Percentiles rank a stretch among this genome's conserved stretches.
Conservation (phyloP, 1,284 basidiomycete species). For the Vanrija sp. region DNA sequence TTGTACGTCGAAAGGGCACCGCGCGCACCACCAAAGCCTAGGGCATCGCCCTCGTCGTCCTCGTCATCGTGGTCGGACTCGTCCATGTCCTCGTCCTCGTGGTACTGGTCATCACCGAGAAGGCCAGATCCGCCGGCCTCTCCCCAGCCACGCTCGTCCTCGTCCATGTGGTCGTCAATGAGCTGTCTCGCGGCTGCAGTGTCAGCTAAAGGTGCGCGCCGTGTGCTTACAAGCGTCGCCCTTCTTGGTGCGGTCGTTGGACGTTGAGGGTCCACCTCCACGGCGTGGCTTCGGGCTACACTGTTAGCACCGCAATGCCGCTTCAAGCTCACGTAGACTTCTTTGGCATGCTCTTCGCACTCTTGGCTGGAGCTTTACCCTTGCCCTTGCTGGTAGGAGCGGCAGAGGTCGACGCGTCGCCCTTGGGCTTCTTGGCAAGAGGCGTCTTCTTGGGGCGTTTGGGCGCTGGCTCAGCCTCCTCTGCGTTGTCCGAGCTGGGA, state of each 20-base stretch:
- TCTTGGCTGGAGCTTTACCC: slow-evolving; percentile 27
- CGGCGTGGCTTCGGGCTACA: not conserved
- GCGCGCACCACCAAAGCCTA: slow-evolving; percentile 39
- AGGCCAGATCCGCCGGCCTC: slow-evolving; percentile 25
- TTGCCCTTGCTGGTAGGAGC: slow-evolving; percentile 22
- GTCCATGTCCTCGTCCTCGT: slow-evolving; percentile 71
- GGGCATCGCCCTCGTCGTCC: slow-evolving; percentile 48
- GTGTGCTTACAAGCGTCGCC: slow-evolving; percentile 30
- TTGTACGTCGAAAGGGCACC: slow-evolving; percentile 22
- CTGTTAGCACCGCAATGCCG: not conserved
- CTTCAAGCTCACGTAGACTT: slow-evolving; percentile 27
- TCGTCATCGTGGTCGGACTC: slow-evolving; percentile 56
- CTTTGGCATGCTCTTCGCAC: slow-evolving; percentile 37
- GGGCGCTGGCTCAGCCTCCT: slow-evolving; percentile 11
- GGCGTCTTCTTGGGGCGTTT: slow-evolving; percentile 17
- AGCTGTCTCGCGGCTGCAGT: slow-evolving; percentile 52
- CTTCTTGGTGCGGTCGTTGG: slow-evolving; percentile 35
- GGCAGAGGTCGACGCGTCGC: slow-evolving; percentile 9
- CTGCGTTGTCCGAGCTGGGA: slow-evolving; percentile 10
- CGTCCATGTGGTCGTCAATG: slow-evolving; percentile 64
- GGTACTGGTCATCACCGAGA: slow-evolving; percentile 46
- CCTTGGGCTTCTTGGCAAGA: slow-evolving; percentile 4
- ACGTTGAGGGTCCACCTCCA: slow-evolving; percentile 9
- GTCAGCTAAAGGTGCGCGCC: not conserved
- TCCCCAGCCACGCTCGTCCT: slow-evolving; percentile 49